Base-by-base conservation (phyloP, 495 filamentous ascomycete genomes). In the Xanthoparmelia taractica region DNA sequence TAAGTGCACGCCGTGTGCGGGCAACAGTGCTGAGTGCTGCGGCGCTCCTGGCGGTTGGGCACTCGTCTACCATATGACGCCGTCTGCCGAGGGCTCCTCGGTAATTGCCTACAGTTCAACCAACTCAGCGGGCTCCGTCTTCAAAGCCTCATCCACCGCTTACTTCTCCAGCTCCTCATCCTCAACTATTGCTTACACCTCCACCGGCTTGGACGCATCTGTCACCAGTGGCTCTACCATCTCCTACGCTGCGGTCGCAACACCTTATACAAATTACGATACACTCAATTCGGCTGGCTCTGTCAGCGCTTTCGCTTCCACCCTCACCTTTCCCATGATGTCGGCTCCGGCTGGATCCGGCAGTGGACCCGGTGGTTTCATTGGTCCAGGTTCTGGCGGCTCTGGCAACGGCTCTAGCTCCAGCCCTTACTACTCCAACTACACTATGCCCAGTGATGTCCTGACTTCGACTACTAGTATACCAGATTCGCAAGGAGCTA, bases 21-120 rank as follows among this genome's bases (percentile, higher is more conserved):
- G 50, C 50, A n/a, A 54, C 11, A 33, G 8, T 33, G 10, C 29
- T 18, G 17, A 31, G 20, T 54, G 50, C 8, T 54, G 50, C 29
- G 50, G 50, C 29, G 50, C 50, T 17, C 50, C 50, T 29, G 47
- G 47, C 50, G 50, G 50, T 12, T 54, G 33, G 2, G 50, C 50
- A n/a, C 50, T 54, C 8, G 50, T 54, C 15, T 54, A 54, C 29
- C 50, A 33, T 7, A 2, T 34, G 4, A 33, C 29, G 27, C 8
- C 29, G 50, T 5, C 1, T 18, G 29, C 20, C 50, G 15, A 33
- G 17, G n/a, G 29, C 17, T 54, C n/a, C 6, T 31, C 29, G 20
- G 50, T 31, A 31, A 23, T 17, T 27, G 3, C 15, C 12, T 31
- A 52, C 13, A 52, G 27, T 17, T 29, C 48, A 11, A 52, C 27